Evolutionary conservation across 768 basidiomycete species (phyloP).

Genomic region (Chlorophyllum brunneum): DNA sequence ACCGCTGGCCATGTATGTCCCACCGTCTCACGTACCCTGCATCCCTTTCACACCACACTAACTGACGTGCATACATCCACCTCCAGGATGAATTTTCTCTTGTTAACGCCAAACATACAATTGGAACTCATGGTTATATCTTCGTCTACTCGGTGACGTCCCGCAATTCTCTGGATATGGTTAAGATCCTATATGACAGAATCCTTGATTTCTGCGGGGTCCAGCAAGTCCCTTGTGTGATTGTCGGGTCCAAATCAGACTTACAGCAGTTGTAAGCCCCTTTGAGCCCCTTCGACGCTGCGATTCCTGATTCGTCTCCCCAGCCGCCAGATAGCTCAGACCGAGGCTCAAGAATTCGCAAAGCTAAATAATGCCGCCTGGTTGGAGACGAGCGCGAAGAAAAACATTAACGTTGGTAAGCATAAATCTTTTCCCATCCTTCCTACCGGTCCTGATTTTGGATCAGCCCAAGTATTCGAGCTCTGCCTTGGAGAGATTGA

Average conservation of each 20-base stretch:
- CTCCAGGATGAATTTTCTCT: constrained; percentile 87
- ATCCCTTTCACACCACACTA: background rate
- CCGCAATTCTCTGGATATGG: constrained; percentile 86
- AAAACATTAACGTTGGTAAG: constrained; percentile 79
- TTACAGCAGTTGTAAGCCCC: constrained; percentile 60
- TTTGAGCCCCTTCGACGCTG: constrained; percentile 14
- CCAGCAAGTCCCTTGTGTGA: constrained; percentile 81
- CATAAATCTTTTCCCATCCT: background rate
- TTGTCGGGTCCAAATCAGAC: constrained; percentile 89
- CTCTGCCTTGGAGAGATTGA: constrained; percentile 78
- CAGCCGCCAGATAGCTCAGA: constrained; percentile 61
- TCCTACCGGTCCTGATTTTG: background rate
- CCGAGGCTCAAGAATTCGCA: constrained; percentile 71
- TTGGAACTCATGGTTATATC: constrained; percentile 92
- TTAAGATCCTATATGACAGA: constrained; percentile 88
- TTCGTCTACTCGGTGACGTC: constrained; percentile 90
- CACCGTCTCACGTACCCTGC: constrained; percentile 21
- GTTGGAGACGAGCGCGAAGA: constrained; percentile 84
- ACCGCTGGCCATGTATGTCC: constrained; percentile 82
- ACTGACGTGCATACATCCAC: constrained; percentile 9
- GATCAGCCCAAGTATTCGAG: constrained; percentile 71
- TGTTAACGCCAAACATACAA: constrained; percentile 82
- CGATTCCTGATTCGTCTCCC: constrained; percentile 21
- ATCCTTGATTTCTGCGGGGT: constrained; percentile 84
- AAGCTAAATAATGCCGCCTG: constrained; percentile 66